A percentile compares a stretch with the other conserved stretches of the same genome.
phyloP scores from a whole-genome alignment of 169 alveolate genomes.

The Plasmodium yoelii region DNA sequence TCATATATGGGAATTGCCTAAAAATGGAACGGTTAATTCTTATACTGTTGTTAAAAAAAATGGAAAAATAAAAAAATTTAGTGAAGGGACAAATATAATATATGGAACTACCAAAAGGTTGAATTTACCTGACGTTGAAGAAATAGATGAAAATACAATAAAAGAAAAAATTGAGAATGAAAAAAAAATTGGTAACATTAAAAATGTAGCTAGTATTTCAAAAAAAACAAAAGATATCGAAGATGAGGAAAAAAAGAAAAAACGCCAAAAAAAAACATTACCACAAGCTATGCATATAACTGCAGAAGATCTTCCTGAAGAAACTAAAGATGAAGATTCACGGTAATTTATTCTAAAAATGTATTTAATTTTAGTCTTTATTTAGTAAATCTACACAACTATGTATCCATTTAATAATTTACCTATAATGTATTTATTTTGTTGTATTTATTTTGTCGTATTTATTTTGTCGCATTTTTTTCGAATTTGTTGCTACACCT shows the following conservation, averaged over 20 bases:
- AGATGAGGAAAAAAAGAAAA: conserved; percentile 17
- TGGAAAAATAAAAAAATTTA: conserved; percentile 68
- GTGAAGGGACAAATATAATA: conserved; percentile 74
- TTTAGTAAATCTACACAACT: too few relatives aligned
- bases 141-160: conserved; percentile 33
- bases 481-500: too few relatives aligned
- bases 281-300: conserved; percentile 68
- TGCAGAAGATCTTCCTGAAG: conserved; percentile 50
- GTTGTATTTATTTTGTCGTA: too few relatives aligned
- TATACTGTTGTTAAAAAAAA: conserved; percentile 66
- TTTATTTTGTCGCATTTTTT: too few relatives aligned
- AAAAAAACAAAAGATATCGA: conserved; percentile 24
- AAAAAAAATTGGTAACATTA: conserved; percentile 22
- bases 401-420: too few relatives aligned
- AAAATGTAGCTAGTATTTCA: conserved; percentile 53
- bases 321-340: conserved; percentile 29
- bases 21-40: conserved; percentile 54
- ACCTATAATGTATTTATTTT: too few relatives aligned
- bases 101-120: conserved; percentile 65
- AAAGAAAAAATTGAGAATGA: conserved; percentile 31
- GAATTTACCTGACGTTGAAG: conserved; percentile 1
- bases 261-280: conserved; percentile 10
- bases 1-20: conserved; percentile 68
- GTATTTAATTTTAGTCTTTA: neutral
- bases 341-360: conserved; percentile 14